phyloP scores from a whole-genome alignment of 768 basidiomycete species.

The Tephrocybe sp. region DNA sequence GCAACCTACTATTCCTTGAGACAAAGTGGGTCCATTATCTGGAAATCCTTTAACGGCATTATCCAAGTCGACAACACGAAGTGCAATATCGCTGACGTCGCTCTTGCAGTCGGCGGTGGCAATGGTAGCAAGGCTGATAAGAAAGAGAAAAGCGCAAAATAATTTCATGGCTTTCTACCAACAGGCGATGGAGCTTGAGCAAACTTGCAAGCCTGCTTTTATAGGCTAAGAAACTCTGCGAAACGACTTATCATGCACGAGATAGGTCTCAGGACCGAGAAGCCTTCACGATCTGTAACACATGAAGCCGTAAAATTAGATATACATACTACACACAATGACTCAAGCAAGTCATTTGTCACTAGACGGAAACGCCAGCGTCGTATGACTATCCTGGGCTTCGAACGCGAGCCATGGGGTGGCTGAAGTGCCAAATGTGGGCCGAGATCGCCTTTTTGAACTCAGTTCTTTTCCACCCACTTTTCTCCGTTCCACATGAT shows the following conservation, averaged over 20 bases:
- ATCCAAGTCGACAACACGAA: conserved; percentile 3
- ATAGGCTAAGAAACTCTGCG: not conserved
- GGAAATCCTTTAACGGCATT: conserved; percentile 7
- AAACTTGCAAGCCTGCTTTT: not conserved
- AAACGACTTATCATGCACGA: too few species aligned
- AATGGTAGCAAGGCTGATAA: conserved; percentile 1
- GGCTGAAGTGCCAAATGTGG: not conserved
- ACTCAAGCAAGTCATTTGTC: too few species aligned
- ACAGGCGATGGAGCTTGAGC: too few species aligned
- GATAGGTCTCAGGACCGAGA: too few species aligned
- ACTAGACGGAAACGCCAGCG: too few species aligned
- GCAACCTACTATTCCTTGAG: conserved; percentile 23
- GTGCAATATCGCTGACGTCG: conserved; percentile 3
- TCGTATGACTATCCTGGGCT: not conserved
- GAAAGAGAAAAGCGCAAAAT: not conserved
- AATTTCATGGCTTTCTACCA: conserved; percentile 8
- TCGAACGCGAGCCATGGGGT: not conserved
- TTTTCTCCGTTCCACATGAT: conserved; percentile 30
- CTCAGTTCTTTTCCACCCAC: conserved; percentile 36
- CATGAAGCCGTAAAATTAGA: too few species aligned
- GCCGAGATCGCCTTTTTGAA: not conserved
- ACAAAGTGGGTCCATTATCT: conserved; percentile 19
- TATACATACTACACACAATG: too few species aligned
- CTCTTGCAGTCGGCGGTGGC: conserved; percentile 9
- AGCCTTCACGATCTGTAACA: too few species aligned